Percentiles rank a stretch among this genome's conserved stretches.
Conservation (phyloP, 805 yeast species). For the Sugiyamaella americana region DNA sequence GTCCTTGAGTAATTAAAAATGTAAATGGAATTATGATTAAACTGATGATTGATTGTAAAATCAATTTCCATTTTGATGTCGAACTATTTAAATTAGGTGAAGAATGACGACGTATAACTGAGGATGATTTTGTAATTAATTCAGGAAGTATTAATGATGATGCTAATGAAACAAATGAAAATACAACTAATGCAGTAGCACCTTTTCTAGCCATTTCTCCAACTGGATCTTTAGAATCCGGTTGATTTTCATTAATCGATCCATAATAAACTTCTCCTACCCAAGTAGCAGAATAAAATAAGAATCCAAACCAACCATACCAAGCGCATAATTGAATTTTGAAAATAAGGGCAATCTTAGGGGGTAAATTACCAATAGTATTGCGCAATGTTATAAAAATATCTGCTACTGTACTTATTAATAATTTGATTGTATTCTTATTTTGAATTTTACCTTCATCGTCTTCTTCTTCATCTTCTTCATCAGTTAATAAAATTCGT, state of each 20-base stretch:
- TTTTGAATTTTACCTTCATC: not conserved
- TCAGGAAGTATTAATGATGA: slow-evolving; percentile 27
- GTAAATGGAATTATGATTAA: not conserved
- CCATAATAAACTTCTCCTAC: slow-evolving; percentile 54
- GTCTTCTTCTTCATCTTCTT: slow-evolving; percentile 1
- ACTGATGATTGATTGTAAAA: not conserved
- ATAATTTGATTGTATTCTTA: not conserved
- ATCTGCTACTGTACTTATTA: not conserved
- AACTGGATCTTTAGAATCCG: slow-evolving; percentile 28
- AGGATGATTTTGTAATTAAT: slow-evolving; percentile 3
- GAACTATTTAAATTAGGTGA: not conserved
- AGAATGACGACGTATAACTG: not conserved
- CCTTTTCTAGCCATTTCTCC: slow-evolving; percentile 32
- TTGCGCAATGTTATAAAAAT: slow-evolving; percentile 12
- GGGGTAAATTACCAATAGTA: slow-evolving; percentile 35
- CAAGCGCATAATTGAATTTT: slow-evolving; percentile 58
- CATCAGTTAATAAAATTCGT: slow-evolving; percentile 36
- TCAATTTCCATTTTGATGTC: not conserved
- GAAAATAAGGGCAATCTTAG: slow-evolving; percentile 46
- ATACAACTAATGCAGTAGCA: slow-evolving; percentile 33
- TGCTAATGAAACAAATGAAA: slow-evolving; percentile 42
- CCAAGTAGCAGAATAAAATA: slow-evolving; percentile 61
- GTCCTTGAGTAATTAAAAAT: not conserved
- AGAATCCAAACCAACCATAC: slow-evolving; percentile 64
- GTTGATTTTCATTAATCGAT: slow-evolving; percentile 12